Evolutionary conservation across 73 alveolate genomes (phyloP).

Genomic region (Paramecium sonneborni): DNA sequence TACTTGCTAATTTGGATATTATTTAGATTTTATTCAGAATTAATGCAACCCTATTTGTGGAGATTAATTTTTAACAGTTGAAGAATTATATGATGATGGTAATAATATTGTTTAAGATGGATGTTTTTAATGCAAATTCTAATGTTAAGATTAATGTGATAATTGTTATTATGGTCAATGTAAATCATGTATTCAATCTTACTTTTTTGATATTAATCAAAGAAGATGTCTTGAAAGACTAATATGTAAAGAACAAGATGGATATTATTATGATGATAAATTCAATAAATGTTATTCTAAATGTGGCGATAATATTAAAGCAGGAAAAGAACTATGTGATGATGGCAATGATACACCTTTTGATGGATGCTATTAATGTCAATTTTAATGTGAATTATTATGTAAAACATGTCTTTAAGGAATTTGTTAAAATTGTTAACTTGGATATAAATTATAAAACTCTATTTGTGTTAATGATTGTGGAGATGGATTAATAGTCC

Average conservation of each 20-base stretch:
- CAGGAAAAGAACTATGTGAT: slow-evolving; percentile 56
- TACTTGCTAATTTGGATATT: slow-evolving; percentile 57
- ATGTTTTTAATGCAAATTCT: slow-evolving; percentile 26
- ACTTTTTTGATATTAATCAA: slow-evolving; percentile 59
- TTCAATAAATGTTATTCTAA: neutral
- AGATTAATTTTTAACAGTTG: neutral
- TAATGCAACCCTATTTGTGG: neutral
- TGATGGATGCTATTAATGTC: slow-evolving; percentile 37
- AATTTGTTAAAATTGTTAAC: slow-evolving; percentile 55
- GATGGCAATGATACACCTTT: neutral
- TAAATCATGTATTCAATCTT: slow-evolving; percentile 3
- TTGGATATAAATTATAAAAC: slow-evolving; percentile 70
- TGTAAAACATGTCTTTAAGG: slow-evolving; percentile 50
- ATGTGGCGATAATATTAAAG: slow-evolving; percentile 66
- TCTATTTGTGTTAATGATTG: neutral
- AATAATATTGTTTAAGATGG: neutral
- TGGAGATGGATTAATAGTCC: neutral
- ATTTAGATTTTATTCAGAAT: slow-evolving; percentile 26
- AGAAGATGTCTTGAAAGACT: slow-evolving; percentile 50
- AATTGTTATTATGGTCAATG: slow-evolving; percentile 53
- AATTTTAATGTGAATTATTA: neutral
- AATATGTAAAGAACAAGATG: slow-evolving; percentile 68
- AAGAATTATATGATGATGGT: neutral
- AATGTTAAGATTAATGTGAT: slow-evolving; percentile 68
- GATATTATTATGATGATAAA: slow-evolving; percentile 62